phyloP scores from a whole-genome alignment of 108 stramenopile species.

The Skeletonema marinoi region DNA sequence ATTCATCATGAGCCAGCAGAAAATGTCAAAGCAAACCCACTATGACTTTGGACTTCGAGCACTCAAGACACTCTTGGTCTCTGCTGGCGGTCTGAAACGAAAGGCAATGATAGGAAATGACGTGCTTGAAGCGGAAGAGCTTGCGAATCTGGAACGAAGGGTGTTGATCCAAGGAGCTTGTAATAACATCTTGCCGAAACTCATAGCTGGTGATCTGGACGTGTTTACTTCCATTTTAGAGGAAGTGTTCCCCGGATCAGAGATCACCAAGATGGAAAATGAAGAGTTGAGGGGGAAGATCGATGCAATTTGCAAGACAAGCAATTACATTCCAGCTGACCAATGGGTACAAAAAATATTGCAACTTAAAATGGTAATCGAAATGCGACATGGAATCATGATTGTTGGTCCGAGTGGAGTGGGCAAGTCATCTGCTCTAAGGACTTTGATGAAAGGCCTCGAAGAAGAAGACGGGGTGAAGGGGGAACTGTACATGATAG shows the following conservation, averaged over 20 bases:
- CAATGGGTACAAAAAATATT: constrained; percentile 94
- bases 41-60: constrained; percentile 99
- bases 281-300: constrained; percentile 70
- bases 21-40: constrained; percentile 93
- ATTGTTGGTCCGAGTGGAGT: constrained; percentile 91
- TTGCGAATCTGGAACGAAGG: constrained; percentile 65
- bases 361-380: constrained; percentile 94
- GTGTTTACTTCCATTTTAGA: constrained; percentile 84
- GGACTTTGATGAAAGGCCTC: constrained; percentile 78
- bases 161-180: constrained; percentile 92
- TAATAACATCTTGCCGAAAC: constrained; percentile 97
- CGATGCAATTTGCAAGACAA: constrained; percentile 63
- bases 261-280: constrained; percentile 82
- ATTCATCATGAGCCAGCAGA: constrained; percentile 90
- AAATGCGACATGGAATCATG: constrained; percentile 86
- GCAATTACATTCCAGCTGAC: constrained; percentile 63
- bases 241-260: constrained; percentile 91
- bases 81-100: constrained; percentile 99
- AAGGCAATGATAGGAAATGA: constrained; percentile 73
- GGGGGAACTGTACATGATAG: constrained; percentile 93
- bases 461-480: constrained; percentile 87
- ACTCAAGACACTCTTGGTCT: constrained; percentile 96
- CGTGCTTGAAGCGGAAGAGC: constrained; percentile 52
- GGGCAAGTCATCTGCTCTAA: constrained; percentile 83
- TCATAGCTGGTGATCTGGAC: constrained; percentile 89